A percentile compares a stretch with the other conserved stretches of the same genome.
These are phyloP conservation scores for Nicotiana obtusifolia DNA, from an alignment of 257 asterid species.

Conservation along the genomic window DNA sequence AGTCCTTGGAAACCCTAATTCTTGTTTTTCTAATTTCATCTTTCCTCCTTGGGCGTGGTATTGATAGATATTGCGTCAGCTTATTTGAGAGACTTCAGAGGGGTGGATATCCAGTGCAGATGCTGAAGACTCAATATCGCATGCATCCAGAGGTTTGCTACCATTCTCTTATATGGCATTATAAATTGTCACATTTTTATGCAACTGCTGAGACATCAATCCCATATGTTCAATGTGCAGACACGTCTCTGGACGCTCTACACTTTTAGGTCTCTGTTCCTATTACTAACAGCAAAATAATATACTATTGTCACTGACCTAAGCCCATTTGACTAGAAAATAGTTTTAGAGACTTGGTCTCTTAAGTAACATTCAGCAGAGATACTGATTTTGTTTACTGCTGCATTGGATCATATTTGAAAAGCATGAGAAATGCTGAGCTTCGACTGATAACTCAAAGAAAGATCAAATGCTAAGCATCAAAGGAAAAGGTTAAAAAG, in stretches of 20 bases:
- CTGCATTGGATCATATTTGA: background rate
- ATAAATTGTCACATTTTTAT: background rate
- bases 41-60: background rate
- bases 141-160: slow-evolving; percentile 90
- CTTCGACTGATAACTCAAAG: background rate
- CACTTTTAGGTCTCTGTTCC: background rate
- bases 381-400: background rate
- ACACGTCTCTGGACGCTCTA: background rate
- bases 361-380: background rate
- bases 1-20: slow-evolving; percentile 13
- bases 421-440: background rate
- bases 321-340: slow-evolving; percentile 3
- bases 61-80: slow-evolving; percentile 72
- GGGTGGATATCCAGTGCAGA: slow-evolving; percentile 97
- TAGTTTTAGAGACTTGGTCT: background rate
- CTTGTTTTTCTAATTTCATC: background rate
- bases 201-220: slow-evolving; percentile 4
- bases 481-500: background rate
- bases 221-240: background rate
- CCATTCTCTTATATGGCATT: background rate
- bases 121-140: slow-evolving; percentile 98
- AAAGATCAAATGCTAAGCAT: slow-evolving; percentile 2
- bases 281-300: background rate
- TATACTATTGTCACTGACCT: background rate
- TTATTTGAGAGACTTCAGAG: slow-evolving; percentile 80